Base-by-base conservation (phyloP, 305 asterid species). In the Monarda citriodora region DNA sequence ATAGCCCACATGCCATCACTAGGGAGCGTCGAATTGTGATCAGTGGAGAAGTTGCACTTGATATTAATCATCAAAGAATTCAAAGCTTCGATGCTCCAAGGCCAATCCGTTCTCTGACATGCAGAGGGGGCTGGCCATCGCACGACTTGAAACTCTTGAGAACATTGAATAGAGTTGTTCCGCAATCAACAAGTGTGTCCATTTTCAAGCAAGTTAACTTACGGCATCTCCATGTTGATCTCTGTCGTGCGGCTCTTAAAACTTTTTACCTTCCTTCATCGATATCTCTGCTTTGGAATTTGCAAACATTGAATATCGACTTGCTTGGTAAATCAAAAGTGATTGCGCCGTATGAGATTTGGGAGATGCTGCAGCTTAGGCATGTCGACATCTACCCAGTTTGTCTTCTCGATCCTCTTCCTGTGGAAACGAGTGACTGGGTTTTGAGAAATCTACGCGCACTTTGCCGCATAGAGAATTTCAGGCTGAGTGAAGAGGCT, bases 401-500 rank as follows among this genome's bases (percentile, higher is more conserved):
- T 31, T n/a, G 42, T 4, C 58, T 53, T 36, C 31, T 40, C 3
- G 60, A 55, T 12, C 60, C 60, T 3, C 45, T 29, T 36, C 45
- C 45, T 0, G n/a, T 54, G 11, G 34, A 34, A 4, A n/a, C 7
- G 3, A 32, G 9, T 16, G 21, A 16, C 6, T 15, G 23, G 32
- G 53, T 49, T 32, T 21, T 61, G 37, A 9, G 5, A 50, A 37
- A 50, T 47, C 41, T 50, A 20, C 58, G 16, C 1, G 49, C 26
- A 11, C 50, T 61, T 23, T 1, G 3, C 3, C 0, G 0, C 1
- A 34, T 50, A 22, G 12, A 14, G 26, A 23, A 61, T 23, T 23
- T 50, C 4, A 50, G 29, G 58, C 8, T 49, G 49, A 64, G 56
- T 34, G 56, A 45, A 23, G 69, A 64, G 25, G 62, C 44, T 20